Conservation (phyloP, 805 yeast species). For the Metschnikowia proteae region DNA sequence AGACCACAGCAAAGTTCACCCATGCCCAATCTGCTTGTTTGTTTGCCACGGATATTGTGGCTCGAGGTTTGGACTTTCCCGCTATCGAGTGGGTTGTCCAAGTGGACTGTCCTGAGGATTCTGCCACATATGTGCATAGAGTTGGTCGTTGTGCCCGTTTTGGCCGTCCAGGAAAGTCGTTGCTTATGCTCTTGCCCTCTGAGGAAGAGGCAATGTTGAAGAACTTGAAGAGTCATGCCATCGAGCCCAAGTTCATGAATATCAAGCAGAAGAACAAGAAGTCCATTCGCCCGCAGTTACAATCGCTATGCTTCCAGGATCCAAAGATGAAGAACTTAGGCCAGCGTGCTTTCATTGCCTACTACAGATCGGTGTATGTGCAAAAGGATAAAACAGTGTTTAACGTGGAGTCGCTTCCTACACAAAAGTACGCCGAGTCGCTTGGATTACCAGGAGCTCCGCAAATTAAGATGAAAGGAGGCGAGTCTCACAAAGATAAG, state of each 20-base stretch:
- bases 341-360: slow-evolving; percentile 93
- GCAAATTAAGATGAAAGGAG: slow-evolving; percentile 66
- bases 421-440: slow-evolving; percentile 81
- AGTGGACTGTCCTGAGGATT: slow-evolving; percentile 87
- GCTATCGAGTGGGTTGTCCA: slow-evolving; percentile 95
- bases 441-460: slow-evolving; percentile 97
- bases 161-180: slow-evolving; percentile 77
- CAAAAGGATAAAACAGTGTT: slow-evolving; percentile 88
- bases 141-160: slow-evolving; percentile 89
- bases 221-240: slow-evolving; percentile 56
- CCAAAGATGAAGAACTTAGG: slow-evolving; percentile 91
- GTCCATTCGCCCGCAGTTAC: slow-evolving; percentile 77
- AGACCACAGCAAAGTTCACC: slow-evolving; percentile 73
- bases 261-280: slow-evolving; percentile 72
- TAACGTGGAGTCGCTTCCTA: slow-evolving; percentile 68
- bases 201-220: slow-evolving; percentile 77
- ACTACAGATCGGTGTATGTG: slow-evolving; percentile 76
- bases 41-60: slow-evolving; percentile 88
- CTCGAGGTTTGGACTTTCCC: slow-evolving; percentile 90
- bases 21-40: slow-evolving; percentile 76
- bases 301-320: slow-evolving; percentile 84
- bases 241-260: slow-evolving; percentile 67
- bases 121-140: slow-evolving; percentile 84
- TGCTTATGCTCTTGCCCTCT: slow-evolving; percentile 76
- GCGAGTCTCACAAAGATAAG: slow-evolving; percentile 59